These are phyloP conservation scores for Dunaliella sp. DNA, from an alignment of 139 green algal genomes.

Conservation along the genomic window DNA sequence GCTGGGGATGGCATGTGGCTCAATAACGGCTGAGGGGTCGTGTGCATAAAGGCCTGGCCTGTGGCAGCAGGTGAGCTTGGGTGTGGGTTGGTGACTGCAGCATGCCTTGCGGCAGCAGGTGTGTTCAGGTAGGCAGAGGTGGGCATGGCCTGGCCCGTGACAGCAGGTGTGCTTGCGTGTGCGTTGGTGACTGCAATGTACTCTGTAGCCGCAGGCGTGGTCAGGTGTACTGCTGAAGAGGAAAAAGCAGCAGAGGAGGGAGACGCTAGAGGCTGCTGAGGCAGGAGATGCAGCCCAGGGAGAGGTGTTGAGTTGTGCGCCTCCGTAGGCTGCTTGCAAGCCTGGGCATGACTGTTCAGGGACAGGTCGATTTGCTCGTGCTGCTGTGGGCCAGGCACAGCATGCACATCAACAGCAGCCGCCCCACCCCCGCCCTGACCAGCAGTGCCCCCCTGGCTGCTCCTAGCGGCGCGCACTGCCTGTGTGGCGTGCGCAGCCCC, in stretches of 20 bases:
- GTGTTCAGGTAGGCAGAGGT: too few relatives aligned
- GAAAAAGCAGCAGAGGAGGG: neutral
- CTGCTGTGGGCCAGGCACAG: neutral
- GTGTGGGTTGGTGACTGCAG: neutral
- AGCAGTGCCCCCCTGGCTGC: neutral
- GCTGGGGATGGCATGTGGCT: too few relatives aligned
- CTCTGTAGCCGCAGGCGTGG: neutral
- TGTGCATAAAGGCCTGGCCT: too few relatives aligned
- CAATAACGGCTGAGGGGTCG: too few relatives aligned
- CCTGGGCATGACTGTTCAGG: neutral
- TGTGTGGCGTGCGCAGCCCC: neutral
- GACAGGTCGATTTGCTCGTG: too few relatives aligned
- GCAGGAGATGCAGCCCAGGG: neutral
- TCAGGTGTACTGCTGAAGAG: neutral
- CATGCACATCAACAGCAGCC: neutral
- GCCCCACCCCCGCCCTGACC: neutral
- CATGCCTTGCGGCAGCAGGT: too few relatives aligned
- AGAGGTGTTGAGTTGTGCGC: neutral
- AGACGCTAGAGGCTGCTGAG: neutral
- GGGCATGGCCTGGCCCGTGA: neutral
- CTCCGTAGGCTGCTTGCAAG: neutral
- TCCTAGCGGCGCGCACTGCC: too few relatives aligned
- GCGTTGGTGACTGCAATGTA: neutral
- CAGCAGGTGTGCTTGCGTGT: neutral
- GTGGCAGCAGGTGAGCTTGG: neutral